phyloP scores from a whole-genome alignment of 78 protist species.

The slime mould (Dictyostelium discoideum) region dicty_2.7 NC_007090.3:86501-87000 shows the following conservation, averaged over 20 bases:
- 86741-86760: not conserved
- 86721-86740: not conserved
- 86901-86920: constrained; percentile 5
- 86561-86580: too few species aligned
- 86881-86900: not conserved
- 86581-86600: not conserved
- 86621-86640: not conserved
- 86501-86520: not conserved
- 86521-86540: not conserved
- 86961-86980: not conserved
- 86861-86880: not conserved
- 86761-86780: not conserved
- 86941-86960: not conserved
- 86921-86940: not conserved
- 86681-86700: not conserved
- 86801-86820: not conserved
- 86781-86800: not conserved
- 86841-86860: not conserved
- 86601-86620: not conserved
- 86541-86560: not conserved
- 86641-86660: not conserved
- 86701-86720: not conserved
- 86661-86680: not conserved
- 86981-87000: not conserved
- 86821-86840: not conserved